Percentiles rank a stretch among this genome's conserved stretches.
phyloP scores from a whole-genome alignment of 2,329 filamentous ascomycete species.

The Beauveria brongniartii region DNA sequence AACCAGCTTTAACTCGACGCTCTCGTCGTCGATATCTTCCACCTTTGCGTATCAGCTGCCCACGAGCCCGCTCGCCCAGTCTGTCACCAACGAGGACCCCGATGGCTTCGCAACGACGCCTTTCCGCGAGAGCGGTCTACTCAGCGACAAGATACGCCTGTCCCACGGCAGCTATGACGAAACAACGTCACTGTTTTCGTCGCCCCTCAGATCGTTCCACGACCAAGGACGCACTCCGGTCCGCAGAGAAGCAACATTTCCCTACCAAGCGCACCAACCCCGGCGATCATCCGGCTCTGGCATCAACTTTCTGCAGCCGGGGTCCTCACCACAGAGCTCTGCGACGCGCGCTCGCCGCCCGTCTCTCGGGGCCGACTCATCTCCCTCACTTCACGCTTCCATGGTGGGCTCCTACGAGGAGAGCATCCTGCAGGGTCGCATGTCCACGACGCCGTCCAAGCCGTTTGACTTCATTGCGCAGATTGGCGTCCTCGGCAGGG shows the following conservation, averaged over 20 bases:
- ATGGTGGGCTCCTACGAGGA: constrained; percentile 99
- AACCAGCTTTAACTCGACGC: constrained; percentile 33
- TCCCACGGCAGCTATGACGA: constrained; percentile 61
- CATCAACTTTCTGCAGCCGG: constrained; percentile 29
- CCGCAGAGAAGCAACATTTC: constrained; percentile 51
- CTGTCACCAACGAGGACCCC: constrained; percentile 71
- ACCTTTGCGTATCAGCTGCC: constrained; percentile 81
- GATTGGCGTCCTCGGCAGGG: constrained; percentile 85
- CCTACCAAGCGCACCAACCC: constrained; percentile 73
- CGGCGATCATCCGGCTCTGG: constrained; percentile 64
- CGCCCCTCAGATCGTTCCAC: constrained; percentile 18
- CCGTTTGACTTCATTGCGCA: constrained; percentile 90
- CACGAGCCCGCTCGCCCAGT: constrained; percentile 86
- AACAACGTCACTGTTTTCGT: constrained; percentile 34
- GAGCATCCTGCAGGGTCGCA: constrained; percentile 85
- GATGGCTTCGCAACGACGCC: constrained; percentile 47
- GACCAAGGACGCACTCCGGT: constrained; percentile 23
- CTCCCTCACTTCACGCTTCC: constrained; percentile 77
- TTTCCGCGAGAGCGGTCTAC: constrained; percentile 42
- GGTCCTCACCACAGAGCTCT: constrained; percentile 42
- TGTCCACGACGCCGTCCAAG: constrained; percentile 93
- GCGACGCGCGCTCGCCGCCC: constrained; percentile 52
- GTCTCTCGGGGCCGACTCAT: constrained; percentile 66
- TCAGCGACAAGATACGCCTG: constrained; percentile 28
- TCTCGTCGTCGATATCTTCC: constrained; percentile 65